Base-by-base conservation (phyloP, 2,329 filamentous ascomycete genomes). In the Amesomyces nigricolor region DNA sequence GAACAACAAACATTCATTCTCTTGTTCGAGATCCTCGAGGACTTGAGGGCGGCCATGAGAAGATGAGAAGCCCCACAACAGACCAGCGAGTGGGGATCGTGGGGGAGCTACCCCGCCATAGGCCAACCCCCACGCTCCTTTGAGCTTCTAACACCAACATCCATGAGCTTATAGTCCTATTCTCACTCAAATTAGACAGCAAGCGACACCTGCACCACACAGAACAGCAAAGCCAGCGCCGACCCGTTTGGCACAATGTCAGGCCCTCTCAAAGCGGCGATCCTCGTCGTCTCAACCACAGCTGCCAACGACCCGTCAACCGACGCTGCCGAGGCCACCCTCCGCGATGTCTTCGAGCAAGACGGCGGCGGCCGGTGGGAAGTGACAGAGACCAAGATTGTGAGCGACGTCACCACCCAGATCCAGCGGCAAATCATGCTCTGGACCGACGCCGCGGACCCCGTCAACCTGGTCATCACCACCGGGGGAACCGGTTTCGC, bases 401-500 rank as follows among this genome's bases (percentile, higher is more conserved):
- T 97, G 3, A 74, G 88, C 13, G 94, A 99, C 69, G 81, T 84
- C 67, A 76, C 85, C 5, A 69, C 82, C 4, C 78, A 86, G 17
- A 96, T 99, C 54, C 89, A 95, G 66, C 77, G 77, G 14, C 78
- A 83, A 49, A 79, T 99, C 49, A 82, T 76, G 58, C 67, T 75
- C 10, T 96, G 89, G 89, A 77, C 88, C 0, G 91, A 96, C 70
- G 64, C 67, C 10, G 70, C 79, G 5, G 78, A 78, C 47, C 70
- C 76, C 4, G 70, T 86, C 48, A 92, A 96, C 70, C 72, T 97
- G 56, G 81, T 99, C 57, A 71, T 96, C 46, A 92, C 91, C 0
- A 96, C 90, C 6, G 94, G 94, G 19, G 94, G 94, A 2, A 99
- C 94, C 1, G 94, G 94, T 0, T 99, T 99, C 71, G 87, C 94